Evolutionary conservation across 352 stramenopile genomes (phyloP).

Genomic region (Phytophthora litchii): DNA sequence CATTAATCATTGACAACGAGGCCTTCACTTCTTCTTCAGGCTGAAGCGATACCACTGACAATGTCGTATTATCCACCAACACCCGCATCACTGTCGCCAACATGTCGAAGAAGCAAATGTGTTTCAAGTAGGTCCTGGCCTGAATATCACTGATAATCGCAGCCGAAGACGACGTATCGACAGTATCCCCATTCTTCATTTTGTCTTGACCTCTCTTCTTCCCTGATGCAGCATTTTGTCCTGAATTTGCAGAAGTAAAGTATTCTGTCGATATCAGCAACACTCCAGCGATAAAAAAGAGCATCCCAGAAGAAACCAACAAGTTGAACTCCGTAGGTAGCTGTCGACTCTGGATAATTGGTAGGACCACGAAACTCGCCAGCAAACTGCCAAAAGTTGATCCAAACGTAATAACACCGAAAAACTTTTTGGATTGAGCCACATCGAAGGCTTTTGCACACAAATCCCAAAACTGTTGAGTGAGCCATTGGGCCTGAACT

Average conservation of each 20-base stretch:
- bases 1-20: slow-evolving; percentile 79
- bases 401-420: slow-evolving; percentile 87
- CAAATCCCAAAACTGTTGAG: slow-evolving; percentile 88
- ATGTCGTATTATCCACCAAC: slow-evolving; percentile 81
- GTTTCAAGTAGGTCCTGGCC: slow-evolving; percentile 74
- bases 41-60: slow-evolving; percentile 75
- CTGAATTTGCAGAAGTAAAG: slow-evolving; percentile 34
- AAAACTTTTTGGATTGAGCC: slow-evolving; percentile 84
- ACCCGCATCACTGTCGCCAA: slow-evolving; percentile 80
- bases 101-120: slow-evolving; percentile 90
- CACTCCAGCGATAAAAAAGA: slow-evolving; percentile 64
- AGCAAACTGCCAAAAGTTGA: slow-evolving; percentile 80
- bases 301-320: slow-evolving; percentile 53
- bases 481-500: slow-evolving; percentile 73
- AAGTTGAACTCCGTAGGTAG: slow-evolving; percentile 79
- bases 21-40: slow-evolving; percentile 73
- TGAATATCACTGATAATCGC: slow-evolving; percentile 73
- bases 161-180: slow-evolving; percentile 24
- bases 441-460: slow-evolving; percentile 85
- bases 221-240: slow-evolving; percentile 2
- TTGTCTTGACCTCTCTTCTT: slow-evolving; percentile 12
- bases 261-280: slow-evolving; percentile 57
- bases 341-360: slow-evolving; percentile 49
- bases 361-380: slow-evolving; percentile 77
- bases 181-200: slow-evolving; percentile 1